Evolutionary conservation across 2,329 filamentous ascomycete species (phyloP), one percentile per base, ranked within the genome.

Genomic region (Penicillium sp.): DNA sequence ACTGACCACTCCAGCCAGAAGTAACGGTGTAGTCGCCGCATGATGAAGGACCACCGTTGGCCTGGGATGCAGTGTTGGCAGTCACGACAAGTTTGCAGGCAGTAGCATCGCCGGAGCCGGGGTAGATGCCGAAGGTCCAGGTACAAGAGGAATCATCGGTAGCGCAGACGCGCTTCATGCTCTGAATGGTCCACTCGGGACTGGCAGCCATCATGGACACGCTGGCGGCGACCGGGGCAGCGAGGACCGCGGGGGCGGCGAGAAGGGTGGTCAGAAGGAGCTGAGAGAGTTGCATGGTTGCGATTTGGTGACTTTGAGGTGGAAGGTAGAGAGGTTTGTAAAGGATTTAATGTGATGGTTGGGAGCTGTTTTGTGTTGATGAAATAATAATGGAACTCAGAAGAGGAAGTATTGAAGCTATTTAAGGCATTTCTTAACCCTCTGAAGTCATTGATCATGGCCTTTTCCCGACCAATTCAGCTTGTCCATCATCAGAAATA

Each of bases 1-100:
- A 87, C 69, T 85, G 80, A 70, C 79, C 84, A 72, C 80, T 84
- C 84, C 84, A 87, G 76, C 83, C 82, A 2, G 81, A 81, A 55
- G 82, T 83, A 70, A 87, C 68, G 64, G 79, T 83, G 78, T 79
- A 87, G 61, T 69, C 70, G 42, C 84, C 84, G 76, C 83, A 86
- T 54, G 66, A 76, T 61, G 72, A 65, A 49, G 80, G 77, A 19
- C 78, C 79, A 53, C 78, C 79, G 70, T 74, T 76, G 62, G 76
- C 75, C 61, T 75, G 69, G 59, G 78, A 76, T 65, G 76, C 73
- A 60, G 72, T 67, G 60, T 68, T 58, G 51, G 69, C 74, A 40
- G 75, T 74, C 66, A 81, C 77, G 57, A 73, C 69, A 73, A 81
- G 81, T 59, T 62, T 70, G 76, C 80, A 82, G 19, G 65, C 15